Base-by-base conservation (phyloP, 169 alveolate species). In the Miamiensis avidus region DNA sequence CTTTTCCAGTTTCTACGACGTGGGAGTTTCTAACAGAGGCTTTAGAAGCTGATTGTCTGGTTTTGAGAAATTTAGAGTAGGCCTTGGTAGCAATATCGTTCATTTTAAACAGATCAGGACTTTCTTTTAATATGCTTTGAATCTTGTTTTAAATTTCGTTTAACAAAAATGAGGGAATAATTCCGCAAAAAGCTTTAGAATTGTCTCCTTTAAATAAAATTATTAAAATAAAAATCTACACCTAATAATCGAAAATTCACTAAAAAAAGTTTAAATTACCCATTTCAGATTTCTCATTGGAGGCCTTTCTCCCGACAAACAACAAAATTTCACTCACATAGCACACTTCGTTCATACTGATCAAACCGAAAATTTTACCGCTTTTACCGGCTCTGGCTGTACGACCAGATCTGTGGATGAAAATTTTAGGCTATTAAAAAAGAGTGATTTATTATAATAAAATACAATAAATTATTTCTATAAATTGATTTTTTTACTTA, bases 401-500 rank as follows among this genome's bases (percentile, higher is more conserved):
- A 86, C 96, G 88, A 64, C 96, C 98, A 25, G 94, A 92, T 85
- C 96, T 89, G 83, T 93, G 98, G 29, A 94, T 93, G 86, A 91
- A 94, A 82, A 94, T 90, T 81, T 93, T 94, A 31, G 93, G 87
- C 20, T 88, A 86, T 29, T 11, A 49, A 20, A 11, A 49, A 49
- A 49, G 4, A 49, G 20, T 11, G 20, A 11, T 11, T 49, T 49
- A 49, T 49, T 49, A 49, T 49, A 49, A 11, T 49, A 11, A 11
- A 49, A 11, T 11, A 11, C 26, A 11, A 49, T 11, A 49, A 49
- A 49, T 11, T 49, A 11, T 11, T 11, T 49, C 4, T 49, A 49
- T 49, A 11, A 49, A 11, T 49, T 49, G n/a, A n/a, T n/a, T n/a
- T n/a, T 49, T 11, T 49, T 49, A 49, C 69, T 49, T 49, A 79